phyloP scores from a whole-genome alignment of 2,329 filamentous ascomycete genomes.

The Scytalidium sp. region DNA sequence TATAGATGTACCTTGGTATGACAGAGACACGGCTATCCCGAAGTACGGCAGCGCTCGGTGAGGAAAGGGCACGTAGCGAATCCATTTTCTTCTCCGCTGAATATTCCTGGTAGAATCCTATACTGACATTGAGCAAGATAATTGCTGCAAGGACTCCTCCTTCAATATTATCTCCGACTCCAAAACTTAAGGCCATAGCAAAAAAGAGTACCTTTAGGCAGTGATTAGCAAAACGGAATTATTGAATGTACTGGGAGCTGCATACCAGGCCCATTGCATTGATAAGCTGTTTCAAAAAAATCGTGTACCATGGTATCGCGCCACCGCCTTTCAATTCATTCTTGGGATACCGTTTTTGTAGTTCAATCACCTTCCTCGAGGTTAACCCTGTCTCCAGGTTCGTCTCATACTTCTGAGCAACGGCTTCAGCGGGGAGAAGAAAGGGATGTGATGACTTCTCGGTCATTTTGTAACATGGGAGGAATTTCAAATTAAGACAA shows the following conservation, averaged over 20 bases:
- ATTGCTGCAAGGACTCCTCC: slow-evolving; percentile 57
- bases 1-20: slow-evolving; percentile 22
- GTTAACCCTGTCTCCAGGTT: slow-evolving; percentile 66
- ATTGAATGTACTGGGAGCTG: slow-evolving; percentile 8
- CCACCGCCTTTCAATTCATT: slow-evolving; percentile 71
- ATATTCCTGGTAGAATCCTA: slow-evolving; percentile 59
- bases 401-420: slow-evolving; percentile 59
- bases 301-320: slow-evolving; percentile 67
- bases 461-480: not conserved
- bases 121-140: slow-evolving; percentile 53
- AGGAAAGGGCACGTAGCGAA: slow-evolving; percentile 50
- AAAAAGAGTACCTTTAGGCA: slow-evolving; percentile 35
- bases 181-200: slow-evolving; percentile 39
- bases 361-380: slow-evolving; percentile 53
- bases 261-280: slow-evolving; percentile 75
- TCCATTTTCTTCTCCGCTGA: slow-evolving; percentile 59
- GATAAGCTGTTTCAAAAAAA: slow-evolving; percentile 68
- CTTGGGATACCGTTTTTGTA: slow-evolving; percentile 57
- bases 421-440: slow-evolving; percentile 58
- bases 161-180: slow-evolving; percentile 54
- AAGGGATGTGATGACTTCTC: slow-evolving; percentile 49
- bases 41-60: slow-evolving; percentile 53
- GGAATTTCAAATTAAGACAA: not conserved
- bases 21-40: slow-evolving; percentile 48
- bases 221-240: slow-evolving; percentile 38